These are phyloP conservation scores for Geotrichum restrictum DNA, from an alignment of 1,139 yeast species.

Conservation along the genomic window DNA sequence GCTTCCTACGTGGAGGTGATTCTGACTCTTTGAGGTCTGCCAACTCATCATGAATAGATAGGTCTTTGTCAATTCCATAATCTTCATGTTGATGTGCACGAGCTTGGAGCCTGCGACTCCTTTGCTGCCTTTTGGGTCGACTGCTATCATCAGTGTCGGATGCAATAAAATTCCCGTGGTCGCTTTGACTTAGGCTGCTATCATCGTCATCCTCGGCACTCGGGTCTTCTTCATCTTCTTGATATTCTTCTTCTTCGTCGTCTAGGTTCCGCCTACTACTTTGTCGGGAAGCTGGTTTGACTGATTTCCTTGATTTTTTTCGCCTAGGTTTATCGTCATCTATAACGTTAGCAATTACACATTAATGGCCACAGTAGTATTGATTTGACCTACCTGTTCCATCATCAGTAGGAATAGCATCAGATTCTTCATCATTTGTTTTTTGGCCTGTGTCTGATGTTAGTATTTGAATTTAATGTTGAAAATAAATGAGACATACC, in stretches of 20 bases:
- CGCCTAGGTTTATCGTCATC: conserved; percentile 15
- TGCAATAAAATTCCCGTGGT: conserved; percentile 19
- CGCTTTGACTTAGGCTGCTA: conserved; percentile 14
- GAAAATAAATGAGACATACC: background rate
- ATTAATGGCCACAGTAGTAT: background rate
- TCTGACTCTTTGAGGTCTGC: conserved; percentile 50
- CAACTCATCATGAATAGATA: conserved; percentile 43
- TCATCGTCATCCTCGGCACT: conserved; percentile 21
- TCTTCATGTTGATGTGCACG: conserved; percentile 25
- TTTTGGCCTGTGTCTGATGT: conserved; percentile 7
- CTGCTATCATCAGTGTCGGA: conserved; percentile 28
- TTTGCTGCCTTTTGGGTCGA: conserved; percentile 35
- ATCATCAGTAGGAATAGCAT: conserved; percentile 13
- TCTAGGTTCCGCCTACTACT: conserved; percentile 22
- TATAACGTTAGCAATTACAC: background rate
- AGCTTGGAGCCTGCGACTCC: conserved; percentile 36
- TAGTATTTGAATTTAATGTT: background rate
- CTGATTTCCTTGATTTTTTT: conserved; percentile 21
- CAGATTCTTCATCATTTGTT: conserved; percentile 23
- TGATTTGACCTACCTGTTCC: conserved; percentile 18
- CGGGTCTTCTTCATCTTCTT: conserved; percentile 26
- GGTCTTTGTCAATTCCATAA: conserved; percentile 37
- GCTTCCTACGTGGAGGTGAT: conserved; percentile 52
- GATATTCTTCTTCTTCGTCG: conserved; percentile 29
- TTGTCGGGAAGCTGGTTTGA: conserved; percentile 13